phyloP scores from a whole-genome alignment of 2,329 filamentous ascomycete species.

The Orbilia ellipsospora region DNA sequence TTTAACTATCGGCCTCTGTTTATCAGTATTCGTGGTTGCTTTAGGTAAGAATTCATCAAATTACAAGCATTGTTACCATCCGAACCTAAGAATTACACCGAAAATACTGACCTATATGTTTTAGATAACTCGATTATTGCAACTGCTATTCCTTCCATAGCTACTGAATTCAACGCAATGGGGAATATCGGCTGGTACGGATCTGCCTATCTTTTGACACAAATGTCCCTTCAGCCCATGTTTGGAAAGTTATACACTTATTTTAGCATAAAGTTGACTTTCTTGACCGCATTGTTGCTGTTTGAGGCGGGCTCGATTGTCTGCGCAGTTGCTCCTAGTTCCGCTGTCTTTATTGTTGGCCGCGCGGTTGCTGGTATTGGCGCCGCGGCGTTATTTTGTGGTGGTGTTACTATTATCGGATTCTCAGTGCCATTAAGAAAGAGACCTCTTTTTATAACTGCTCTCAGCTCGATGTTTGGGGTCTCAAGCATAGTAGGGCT shows the following conservation, averaged over 20 bases:
- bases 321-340: constrained; percentile 68
- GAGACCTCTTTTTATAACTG: constrained; percentile 59
- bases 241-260: constrained; percentile 64
- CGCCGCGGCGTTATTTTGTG: constrained; percentile 63
- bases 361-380: constrained; percentile 68
- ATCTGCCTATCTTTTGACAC: constrained; percentile 62
- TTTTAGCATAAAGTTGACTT: constrained; percentile 61
- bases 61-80: background rate
- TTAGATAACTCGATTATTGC: constrained; percentile 52
- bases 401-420: constrained; percentile 66
- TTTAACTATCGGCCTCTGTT: constrained; percentile 42
- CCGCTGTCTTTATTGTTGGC: constrained; percentile 67
- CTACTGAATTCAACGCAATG: constrained; percentile 61
- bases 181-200: constrained; percentile 63
- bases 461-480: constrained; percentile 65
- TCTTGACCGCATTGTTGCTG: constrained; percentile 43
- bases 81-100: background rate
- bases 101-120: background rate
- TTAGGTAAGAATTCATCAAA: constrained; percentile 23
- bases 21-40: constrained; percentile 46
- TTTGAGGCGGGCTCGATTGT: constrained; percentile 65
- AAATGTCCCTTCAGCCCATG: constrained; percentile 62
- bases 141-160: constrained; percentile 52
- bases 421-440: constrained; percentile 59
- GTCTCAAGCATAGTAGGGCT: constrained; percentile 66